Evolutionary conservation across 2,329 filamentous ascomycete species (phyloP).

Genomic region (Diaporthe sp.): DNA sequence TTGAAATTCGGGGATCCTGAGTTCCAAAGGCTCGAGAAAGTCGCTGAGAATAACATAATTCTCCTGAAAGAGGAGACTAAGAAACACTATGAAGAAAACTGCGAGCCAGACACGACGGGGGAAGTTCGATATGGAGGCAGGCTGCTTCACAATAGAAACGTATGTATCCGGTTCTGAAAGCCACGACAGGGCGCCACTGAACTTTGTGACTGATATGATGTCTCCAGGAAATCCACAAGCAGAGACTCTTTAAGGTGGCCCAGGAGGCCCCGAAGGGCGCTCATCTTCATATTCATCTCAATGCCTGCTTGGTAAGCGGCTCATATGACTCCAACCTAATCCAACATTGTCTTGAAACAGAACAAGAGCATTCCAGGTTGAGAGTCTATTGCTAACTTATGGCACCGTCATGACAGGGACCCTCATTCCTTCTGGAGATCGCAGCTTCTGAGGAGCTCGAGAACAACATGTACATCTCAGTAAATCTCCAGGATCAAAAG

Average conservation of each 20-base stretch:
- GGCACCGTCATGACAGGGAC: not conserved
- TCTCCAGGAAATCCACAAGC: conserved; percentile 58
- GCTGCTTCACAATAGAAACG: not conserved
- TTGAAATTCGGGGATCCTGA: not conserved
- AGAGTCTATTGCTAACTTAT: not conserved
- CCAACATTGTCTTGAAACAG: conserved; percentile 53
- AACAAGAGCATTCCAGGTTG: not conserved
- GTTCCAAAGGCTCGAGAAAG: not conserved
- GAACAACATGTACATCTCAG: conserved; percentile 77
- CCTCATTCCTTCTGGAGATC: conserved; percentile 60
- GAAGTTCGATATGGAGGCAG: not conserved
- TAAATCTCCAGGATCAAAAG: conserved; percentile 55
- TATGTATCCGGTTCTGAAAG: not conserved
- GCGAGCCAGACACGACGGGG: not conserved
- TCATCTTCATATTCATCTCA: conserved; percentile 83
- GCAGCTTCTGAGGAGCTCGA: conserved; percentile 50
- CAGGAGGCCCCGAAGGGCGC: conserved; percentile 76
- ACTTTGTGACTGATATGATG: not conserved
- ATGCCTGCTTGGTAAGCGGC: conserved; percentile 64
- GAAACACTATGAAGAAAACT: not conserved
- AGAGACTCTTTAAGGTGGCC: conserved; percentile 68
- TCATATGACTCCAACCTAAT: conserved; percentile 56
- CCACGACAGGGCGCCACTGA: rapidly evolving
- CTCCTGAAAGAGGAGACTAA: not conserved
- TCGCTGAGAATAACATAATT: rapidly evolving